Conservation (phyloP, 768 basidiomycete species). For the Leccinum aurantiacum region DNA sequence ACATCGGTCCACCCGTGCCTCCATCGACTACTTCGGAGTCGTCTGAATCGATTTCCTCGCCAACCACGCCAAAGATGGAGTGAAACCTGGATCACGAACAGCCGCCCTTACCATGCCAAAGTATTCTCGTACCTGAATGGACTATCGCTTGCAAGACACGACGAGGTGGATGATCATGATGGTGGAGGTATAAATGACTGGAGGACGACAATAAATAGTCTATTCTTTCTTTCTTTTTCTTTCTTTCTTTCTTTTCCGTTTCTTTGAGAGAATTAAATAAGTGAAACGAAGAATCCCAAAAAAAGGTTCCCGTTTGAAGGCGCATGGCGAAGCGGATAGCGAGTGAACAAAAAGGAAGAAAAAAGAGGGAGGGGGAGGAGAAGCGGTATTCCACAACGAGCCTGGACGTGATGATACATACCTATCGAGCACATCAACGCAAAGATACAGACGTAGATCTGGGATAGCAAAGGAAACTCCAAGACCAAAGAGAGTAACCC, state of each 20-base stretch:
- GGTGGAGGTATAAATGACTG: no score
- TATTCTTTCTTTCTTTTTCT: background rate
- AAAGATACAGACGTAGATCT: conserved; percentile 1
- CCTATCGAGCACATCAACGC: conserved; percentile 6
- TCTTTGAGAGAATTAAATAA: background rate
- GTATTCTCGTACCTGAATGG: background rate
- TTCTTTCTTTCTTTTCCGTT: background rate
- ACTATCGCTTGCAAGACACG: background rate
- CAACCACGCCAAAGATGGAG: conserved; percentile 6
- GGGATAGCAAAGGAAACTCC: background rate
- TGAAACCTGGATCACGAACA: conserved; percentile 1
- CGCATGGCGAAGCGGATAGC: background rate
- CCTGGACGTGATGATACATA: conserved; percentile 8
- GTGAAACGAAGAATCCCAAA: background rate
- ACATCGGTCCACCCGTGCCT: conserved; percentile 43
- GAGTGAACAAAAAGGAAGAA: background rate
- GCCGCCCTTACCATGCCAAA: background rate
- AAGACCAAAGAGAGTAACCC: background rate
- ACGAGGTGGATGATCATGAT: background rate
- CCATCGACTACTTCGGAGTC: conserved; percentile 11
- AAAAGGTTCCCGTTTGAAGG: background rate
- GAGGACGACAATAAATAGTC: background rate
- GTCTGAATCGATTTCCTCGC: background rate
- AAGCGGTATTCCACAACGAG: background rate
- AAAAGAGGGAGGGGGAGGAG: no score